phyloP scores from a whole-genome alignment of 257 asterid genomes.

The Primulina tabacum region DNA sequence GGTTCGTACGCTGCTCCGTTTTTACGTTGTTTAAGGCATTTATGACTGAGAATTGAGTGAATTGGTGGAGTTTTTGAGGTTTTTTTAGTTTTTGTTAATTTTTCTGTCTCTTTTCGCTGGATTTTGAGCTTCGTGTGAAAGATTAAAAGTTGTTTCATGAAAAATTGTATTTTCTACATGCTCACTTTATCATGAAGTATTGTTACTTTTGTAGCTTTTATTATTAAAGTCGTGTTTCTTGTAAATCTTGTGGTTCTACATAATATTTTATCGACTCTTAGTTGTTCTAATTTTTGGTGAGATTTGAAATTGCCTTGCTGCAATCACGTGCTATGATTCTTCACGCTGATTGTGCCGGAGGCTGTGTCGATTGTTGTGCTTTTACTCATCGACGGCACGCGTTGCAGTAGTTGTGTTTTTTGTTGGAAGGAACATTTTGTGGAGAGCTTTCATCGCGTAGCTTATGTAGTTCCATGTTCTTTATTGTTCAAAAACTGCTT shows the following conservation, averaged over 20 bases:
- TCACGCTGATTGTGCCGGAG: conserved; percentile 16
- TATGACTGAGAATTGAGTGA: conserved; percentile 17
- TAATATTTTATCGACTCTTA: conserved; percentile 18
- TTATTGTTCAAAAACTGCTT: conserved; percentile 1
- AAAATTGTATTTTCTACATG: conserved; percentile 5
- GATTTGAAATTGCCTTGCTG: conserved; percentile 21
- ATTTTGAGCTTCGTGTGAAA: conserved; percentile 25
- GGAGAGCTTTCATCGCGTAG: not conserved
- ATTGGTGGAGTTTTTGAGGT: conserved; percentile 15
- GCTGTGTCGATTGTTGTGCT: not conserved
- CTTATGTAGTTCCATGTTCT: conserved; percentile 4
- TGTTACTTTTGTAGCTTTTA: not conserved
- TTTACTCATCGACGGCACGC: not conserved
- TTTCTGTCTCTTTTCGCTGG: conserved; percentile 3
- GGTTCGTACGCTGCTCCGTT: not conserved
- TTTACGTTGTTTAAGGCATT: not conserved
- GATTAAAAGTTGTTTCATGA: conserved; percentile 12
- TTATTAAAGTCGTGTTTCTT: conserved; percentile 7
- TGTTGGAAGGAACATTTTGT: not conserved
- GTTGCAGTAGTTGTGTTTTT: conserved; percentile 13
- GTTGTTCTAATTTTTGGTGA: conserved; percentile 5
- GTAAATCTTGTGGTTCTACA: conserved; percentile 8
- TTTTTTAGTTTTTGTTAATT: conserved; percentile 3
- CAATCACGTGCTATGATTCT: conserved; percentile 11
- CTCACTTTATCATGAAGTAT: not conserved